Evolutionary conservation across 352 stramenopile genomes (phyloP).

Genomic region (Pythium myriotylum): DNA sequence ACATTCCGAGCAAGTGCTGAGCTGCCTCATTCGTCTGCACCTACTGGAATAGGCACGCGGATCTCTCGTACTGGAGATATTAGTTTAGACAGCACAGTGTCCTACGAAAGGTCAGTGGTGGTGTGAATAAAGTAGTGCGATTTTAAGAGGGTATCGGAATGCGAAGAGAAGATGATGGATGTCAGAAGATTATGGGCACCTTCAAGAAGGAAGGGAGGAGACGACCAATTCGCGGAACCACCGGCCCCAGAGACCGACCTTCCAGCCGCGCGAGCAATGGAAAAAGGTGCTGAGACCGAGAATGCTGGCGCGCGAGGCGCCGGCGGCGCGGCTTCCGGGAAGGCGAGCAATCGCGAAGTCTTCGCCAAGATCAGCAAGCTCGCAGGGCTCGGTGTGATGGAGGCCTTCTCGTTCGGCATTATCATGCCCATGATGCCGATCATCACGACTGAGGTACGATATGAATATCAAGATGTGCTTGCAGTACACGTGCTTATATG

Average conservation of each 20-base stretch:
- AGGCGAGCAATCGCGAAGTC: background rate
- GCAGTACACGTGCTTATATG: background rate
- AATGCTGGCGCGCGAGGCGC: background rate
- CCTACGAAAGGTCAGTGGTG: too few relatives aligned
- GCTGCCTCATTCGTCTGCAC: background rate
- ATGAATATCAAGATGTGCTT: background rate
- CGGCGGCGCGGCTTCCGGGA: background rate
- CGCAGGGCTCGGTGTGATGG: conserved; percentile 49
- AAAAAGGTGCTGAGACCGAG: background rate
- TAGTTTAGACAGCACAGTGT: background rate
- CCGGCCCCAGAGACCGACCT: background rate
- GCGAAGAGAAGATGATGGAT: background rate
- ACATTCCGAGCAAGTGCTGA: conserved; percentile 68
- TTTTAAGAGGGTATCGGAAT: conserved; percentile 1
- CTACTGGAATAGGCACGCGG: background rate
- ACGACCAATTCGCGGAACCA: background rate
- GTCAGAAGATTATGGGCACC: background rate
- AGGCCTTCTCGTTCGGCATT: conserved; percentile 62
- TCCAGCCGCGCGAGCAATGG: background rate
- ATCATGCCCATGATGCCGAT: conserved; percentile 69
- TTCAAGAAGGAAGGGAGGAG: conserved; percentile 1
- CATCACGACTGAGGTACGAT: conserved; percentile 58
- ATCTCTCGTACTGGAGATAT: too few relatives aligned
- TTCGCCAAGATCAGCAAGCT: conserved; percentile 34
- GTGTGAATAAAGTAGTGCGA: too few relatives aligned